Conservation (phyloP, 257 asterid species). For the Lantana camara region DNA sequence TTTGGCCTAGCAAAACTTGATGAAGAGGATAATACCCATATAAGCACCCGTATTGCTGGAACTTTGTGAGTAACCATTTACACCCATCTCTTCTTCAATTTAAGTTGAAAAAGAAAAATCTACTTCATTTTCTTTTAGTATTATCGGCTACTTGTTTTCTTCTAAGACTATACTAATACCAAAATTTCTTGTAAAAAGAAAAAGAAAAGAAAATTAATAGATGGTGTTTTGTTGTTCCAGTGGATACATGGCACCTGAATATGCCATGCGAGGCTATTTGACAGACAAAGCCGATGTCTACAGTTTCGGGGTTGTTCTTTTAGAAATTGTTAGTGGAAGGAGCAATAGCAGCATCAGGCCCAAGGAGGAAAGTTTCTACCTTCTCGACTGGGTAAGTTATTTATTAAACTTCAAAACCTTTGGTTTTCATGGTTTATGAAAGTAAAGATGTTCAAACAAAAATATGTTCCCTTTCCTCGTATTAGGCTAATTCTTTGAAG, state of each 20-base stretch:
- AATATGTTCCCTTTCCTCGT: background rate
- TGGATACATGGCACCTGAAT: slow-evolving; percentile 64
- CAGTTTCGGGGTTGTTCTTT: slow-evolving; percentile 55
- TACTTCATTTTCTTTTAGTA: background rate
- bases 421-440: background rate
- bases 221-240: slow-evolving; percentile 24
- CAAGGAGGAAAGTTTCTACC: slow-evolving; percentile 39
- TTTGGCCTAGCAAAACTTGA: slow-evolving; percentile 64
- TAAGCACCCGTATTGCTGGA: slow-evolving; percentile 66
- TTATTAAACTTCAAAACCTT: background rate
- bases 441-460: no score
- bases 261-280: slow-evolving; percentile 63
- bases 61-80: slow-evolving; percentile 45
- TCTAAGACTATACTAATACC: background rate
- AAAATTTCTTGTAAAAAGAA: background rate
- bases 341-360: slow-evolving; percentile 42
- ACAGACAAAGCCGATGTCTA: slow-evolving; percentile 68
- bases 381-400: slow-evolving; percentile 54
- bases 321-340: slow-evolving; percentile 53
- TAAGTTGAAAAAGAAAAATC: no score
- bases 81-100: background rate
- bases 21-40: slow-evolving; percentile 62
- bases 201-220: no score
- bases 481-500: slow-evolving; percentile 54
- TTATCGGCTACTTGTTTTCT: background rate